Percentiles rank a stretch among this genome's conserved stretches.
These are phyloP conservation scores for Fusarium oxysporum DNA, from an alignment of 2,329 filamentous ascomycete genomes.

Conservation along the genomic window DNA sequence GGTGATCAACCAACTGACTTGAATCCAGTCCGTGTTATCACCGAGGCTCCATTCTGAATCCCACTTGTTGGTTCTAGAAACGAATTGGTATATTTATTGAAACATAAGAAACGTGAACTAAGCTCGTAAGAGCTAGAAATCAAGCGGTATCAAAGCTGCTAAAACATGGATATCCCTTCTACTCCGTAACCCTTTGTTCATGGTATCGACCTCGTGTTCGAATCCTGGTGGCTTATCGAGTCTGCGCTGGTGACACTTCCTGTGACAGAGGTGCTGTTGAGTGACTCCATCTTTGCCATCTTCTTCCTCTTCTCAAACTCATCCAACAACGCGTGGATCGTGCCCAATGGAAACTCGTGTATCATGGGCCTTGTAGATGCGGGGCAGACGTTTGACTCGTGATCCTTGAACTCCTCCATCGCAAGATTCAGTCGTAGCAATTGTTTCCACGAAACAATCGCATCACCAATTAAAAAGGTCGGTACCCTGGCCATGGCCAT, in stretches of 20 bases:
- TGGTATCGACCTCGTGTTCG: background rate
- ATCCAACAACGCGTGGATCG: constrained; percentile 31
- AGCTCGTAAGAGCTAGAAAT: background rate
- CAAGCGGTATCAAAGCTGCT: background rate
- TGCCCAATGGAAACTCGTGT: constrained; percentile 32
- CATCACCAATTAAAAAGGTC: constrained; percentile 49
- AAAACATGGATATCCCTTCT: constrained; percentile 1
- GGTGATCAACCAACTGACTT: background rate
- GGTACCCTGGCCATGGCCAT: constrained; percentile 50
- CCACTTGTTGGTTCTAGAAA: background rate
- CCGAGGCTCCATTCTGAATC: background rate
- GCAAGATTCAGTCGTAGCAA: constrained; percentile 50
- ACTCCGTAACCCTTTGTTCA: background rate
- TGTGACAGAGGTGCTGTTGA: constrained; percentile 18
- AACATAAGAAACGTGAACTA: background rate
- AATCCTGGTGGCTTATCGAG: constrained; percentile 19
- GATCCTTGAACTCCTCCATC: constrained; percentile 52
- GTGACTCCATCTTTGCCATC: constrained; percentile 32
- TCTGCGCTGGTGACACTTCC: constrained; percentile 23
- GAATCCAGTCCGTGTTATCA: background rate
- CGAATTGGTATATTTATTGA: background rate
- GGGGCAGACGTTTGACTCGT: constrained; percentile 48
- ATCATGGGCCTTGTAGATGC: constrained; percentile 7
- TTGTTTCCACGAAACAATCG: constrained; percentile 53
- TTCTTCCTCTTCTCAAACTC: constrained; percentile 35